Evolutionary conservation across 176 grass and related monocot genomes (phyloP).

Genomic region (Themeda triandra): DNA sequence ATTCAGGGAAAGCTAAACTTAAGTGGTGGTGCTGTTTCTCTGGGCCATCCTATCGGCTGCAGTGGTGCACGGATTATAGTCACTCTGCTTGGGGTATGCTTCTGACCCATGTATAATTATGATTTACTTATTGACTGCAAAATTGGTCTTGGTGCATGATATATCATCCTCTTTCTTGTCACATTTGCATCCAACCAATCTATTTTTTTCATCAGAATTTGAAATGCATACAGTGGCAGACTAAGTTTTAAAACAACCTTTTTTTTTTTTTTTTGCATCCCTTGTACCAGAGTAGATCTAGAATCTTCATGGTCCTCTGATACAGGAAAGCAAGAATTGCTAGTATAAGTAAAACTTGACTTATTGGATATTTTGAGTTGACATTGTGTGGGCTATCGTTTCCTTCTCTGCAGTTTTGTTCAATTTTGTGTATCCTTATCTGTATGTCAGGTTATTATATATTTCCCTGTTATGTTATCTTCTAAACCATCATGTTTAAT

Average conservation of each 20-base stretch:
- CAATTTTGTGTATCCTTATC: background rate
- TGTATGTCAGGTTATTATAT: background rate
- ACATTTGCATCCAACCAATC: background rate
- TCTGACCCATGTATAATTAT: constrained; percentile 7
- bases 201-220: background rate
- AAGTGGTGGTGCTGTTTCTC: constrained; percentile 91
- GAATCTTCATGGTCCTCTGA: background rate
- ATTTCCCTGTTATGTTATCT: background rate
- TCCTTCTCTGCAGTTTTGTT: background rate
- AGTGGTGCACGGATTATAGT: constrained; percentile 88
- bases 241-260: background rate
- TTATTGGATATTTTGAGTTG: background rate
- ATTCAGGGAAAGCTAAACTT: constrained; percentile 77
- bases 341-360: background rate
- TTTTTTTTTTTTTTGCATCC: background rate
- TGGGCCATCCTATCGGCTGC: constrained; percentile 92
- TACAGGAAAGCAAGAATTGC: background rate
- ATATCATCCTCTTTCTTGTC: background rate
- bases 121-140: background rate
- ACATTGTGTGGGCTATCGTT: background rate
- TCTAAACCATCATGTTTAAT: background rate
- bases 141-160: background rate
- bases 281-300: background rate
- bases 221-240: background rate
- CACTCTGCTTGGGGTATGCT: constrained; percentile 88